Evolutionary conservation across 768 basidiomycete species (phyloP).

Genomic region (Tubosaeta brunneosetosa): DNA sequence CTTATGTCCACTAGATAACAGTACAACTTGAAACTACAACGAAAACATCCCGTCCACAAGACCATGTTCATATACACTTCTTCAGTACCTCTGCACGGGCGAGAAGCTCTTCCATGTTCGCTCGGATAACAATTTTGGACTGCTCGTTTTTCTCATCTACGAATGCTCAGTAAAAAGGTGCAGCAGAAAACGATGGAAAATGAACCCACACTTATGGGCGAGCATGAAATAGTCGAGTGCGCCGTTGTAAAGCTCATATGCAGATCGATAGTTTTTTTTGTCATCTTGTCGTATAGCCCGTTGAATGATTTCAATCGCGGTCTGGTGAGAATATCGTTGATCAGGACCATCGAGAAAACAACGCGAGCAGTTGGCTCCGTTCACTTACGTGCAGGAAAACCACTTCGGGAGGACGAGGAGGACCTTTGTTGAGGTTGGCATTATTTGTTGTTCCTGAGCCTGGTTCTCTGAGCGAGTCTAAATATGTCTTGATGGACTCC

Average conservation of each 20-base stretch:
- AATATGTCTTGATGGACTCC: conserved; percentile 82
- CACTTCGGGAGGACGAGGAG: conserved; percentile 14
- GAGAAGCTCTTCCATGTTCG: conserved; percentile 87
- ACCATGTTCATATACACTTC: conserved; percentile 34
- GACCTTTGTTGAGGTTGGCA: background rate
- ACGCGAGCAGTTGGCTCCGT: background rate
- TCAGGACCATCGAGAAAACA: background rate
- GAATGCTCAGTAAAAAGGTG: background rate
- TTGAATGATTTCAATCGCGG: conserved; percentile 84
- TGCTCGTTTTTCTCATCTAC: conserved; percentile 84
- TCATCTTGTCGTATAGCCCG: conserved; percentile 85
- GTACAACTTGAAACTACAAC: too few species aligned
- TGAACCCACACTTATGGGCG: conserved; percentile 71
- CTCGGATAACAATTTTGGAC: conserved; percentile 74
- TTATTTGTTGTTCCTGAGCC: background rate
- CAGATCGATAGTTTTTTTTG: conserved; percentile 86
- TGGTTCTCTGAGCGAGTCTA: conserved; percentile 28
- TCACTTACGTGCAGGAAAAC: conserved; percentile 15
- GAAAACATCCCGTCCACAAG: too few species aligned
- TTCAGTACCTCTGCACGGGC: conserved; percentile 87
- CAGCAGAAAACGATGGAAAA: background rate
- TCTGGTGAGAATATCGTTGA: conserved; percentile 31
- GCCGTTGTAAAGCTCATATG: conserved; percentile 89
- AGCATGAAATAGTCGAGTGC: conserved; percentile 97
- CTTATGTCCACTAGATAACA: too few species aligned